These are phyloP conservation scores for sorghum (Sorghum bicolor) DNA, from an alignment of 176 grass and related monocot species.

Conservation along the genomic window Sorghum_bicolor_NCBIv3 NC_012872.2:1286001-1286500, in stretches of 20 bases:
- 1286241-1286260: conserved; percentile 27
- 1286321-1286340: conserved; percentile 1
- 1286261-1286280: conserved; percentile 33
- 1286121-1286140: background rate
- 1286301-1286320: conserved; percentile 32
- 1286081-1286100: background rate
- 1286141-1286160: background rate
- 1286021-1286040: background rate
- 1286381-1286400: conserved; percentile 31
- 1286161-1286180: background rate
- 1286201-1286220: conserved; percentile 16
- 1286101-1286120: background rate
- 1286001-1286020: background rate
- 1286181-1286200: background rate
- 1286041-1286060: background rate
- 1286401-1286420: conserved; percentile 35
- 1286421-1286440: conserved; percentile 15
- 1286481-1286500: background rate
- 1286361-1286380: conserved; percentile 58
- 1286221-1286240: conserved; percentile 10
- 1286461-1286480: conserved; percentile 73
- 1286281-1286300: conserved; percentile 34
- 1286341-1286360: conserved; percentile 38
- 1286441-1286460: conserved; percentile 51
- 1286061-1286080: background rate